phyloP scores from a whole-genome alignment of 169 alveolate species.

The Cryptosporidium andersoni region DNA sequence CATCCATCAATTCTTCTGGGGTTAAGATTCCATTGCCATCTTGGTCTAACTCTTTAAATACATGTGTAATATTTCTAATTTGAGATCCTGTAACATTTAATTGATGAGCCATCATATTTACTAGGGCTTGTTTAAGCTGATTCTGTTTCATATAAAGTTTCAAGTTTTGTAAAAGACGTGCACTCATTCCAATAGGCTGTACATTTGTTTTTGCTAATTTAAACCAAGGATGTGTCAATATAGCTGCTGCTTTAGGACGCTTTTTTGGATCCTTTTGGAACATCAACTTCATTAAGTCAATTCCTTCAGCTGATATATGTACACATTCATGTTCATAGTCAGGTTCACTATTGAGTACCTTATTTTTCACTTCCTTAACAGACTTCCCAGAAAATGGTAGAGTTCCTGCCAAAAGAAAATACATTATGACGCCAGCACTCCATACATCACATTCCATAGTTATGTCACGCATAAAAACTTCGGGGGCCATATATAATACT shows the following conservation, averaged over 20 bases:
- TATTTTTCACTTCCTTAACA: conserved; percentile 73
- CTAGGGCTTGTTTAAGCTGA: conserved; percentile 76
- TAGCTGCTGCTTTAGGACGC: conserved; percentile 80
- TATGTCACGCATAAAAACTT: conserved; percentile 79
- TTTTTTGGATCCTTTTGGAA: conserved; percentile 77
- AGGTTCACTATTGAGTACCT: conserved; percentile 72
- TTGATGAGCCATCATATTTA: conserved; percentile 79
- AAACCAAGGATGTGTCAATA: conserved; percentile 80
- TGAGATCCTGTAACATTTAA: conserved; percentile 75
- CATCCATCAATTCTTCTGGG: conserved; percentile 73
- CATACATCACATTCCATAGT: conserved; percentile 89
- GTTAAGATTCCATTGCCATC: conserved; percentile 76
- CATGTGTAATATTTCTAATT: conserved; percentile 73
- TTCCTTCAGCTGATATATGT: conserved; percentile 80
- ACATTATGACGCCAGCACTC: conserved; percentile 92
- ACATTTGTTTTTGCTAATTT: conserved; percentile 69
- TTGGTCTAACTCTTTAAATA: conserved; percentile 73
- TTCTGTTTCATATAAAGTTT: conserved; percentile 75
- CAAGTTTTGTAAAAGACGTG: conserved; percentile 66
- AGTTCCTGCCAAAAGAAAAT: conserved; percentile 85
- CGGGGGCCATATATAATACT: conserved; percentile 91
- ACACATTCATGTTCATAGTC: conserved; percentile 77
- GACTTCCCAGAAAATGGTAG: conserved; percentile 87
- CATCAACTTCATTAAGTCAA: conserved; percentile 77
- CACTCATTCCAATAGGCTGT: conserved; percentile 36